These are phyloP conservation scores for Paxillus ammoniavirescens DNA, from an alignment of 768 basidiomycete species.

Conservation along the genomic window DNA sequence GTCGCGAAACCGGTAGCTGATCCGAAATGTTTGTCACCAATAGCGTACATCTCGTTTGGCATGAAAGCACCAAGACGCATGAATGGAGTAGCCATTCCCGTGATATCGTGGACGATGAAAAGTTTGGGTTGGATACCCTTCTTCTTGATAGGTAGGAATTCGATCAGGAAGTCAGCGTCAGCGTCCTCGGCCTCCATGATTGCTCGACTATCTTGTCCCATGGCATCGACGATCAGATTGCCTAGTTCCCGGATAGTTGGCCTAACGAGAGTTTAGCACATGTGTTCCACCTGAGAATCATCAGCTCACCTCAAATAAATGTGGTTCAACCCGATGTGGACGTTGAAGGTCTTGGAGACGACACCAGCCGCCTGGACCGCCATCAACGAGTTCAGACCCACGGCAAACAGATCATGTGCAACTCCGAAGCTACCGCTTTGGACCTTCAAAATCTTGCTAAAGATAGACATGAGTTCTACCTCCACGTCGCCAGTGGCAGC, in stretches of 20 bases:
- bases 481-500: constrained; percentile 26
- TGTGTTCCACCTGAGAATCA: not conserved
- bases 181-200: constrained; percentile 31
- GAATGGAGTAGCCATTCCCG: constrained; percentile 31
- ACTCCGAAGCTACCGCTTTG: constrained; percentile 22
- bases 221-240: constrained; percentile 24
- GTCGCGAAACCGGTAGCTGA: constrained; percentile 27
- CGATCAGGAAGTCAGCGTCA: constrained; percentile 28
- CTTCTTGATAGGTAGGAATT: constrained; percentile 32
- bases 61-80: constrained; percentile 33
- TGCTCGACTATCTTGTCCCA: constrained; percentile 27
- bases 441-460: constrained; percentile 22
- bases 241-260: constrained; percentile 27
- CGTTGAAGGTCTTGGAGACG: constrained; percentile 28
- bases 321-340: constrained; percentile 29
- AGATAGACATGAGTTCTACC: constrained; percentile 23
- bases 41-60: constrained; percentile 34
- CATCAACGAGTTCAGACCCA: constrained; percentile 32
- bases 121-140: constrained; percentile 26
- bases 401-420: constrained; percentile 28
- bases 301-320: constrained; percentile 26
- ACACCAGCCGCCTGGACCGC: constrained; percentile 31
- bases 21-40: constrained; percentile 31
- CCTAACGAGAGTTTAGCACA: constrained; percentile 7
- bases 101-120: constrained; percentile 32